Base-by-base conservation (phyloP, 2,329 filamentous ascomycete genomes). In the Exophiala calicioides region DNA sequence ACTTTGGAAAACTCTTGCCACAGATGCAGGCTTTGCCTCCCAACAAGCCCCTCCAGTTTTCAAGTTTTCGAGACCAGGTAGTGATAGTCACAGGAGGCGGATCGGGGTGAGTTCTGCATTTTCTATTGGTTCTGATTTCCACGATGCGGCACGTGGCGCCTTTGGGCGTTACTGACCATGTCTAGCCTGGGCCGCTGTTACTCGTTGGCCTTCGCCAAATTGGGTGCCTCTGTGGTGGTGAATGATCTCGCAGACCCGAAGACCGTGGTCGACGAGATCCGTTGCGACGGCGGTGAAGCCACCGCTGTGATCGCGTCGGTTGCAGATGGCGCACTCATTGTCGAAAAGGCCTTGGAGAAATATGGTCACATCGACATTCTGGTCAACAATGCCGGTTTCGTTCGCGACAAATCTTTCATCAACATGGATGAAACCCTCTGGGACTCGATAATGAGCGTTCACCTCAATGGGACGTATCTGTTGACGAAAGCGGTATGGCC, bases 401-500 rank as follows among this genome's bases (percentile, higher is more conserved):
- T 98, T 42, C 85, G 93, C 36, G 93, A 98, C 77, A 97, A 96
- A 82, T 90, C 93, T 31, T 98, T 98, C 69, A 79, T 79, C 70
- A 97, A 97, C 77, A 96, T 98, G 91, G 88, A 90, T 51, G 93
- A 98, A 66, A 85, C 82, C 64, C 80, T 90, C 62, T 98, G 93
- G 90, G 84, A 96, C 62, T 81, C 88, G 46, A 90, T 98, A 62
- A 72, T 97, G 72, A 87, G 90, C 61, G 90, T 97, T 45, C 93
- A 98, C 70, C 80, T 95, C 34, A 82, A 88, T 59, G 91, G 93
- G 59, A 98, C 93, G 52, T 98, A 95, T 77, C 95, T 95, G 76
- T 82, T 91, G 57, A 91, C 89, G 65, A 96, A 95, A 80, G 93
- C 93, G 52, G 93, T 93, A 15, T 98, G 91, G 90, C 93, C 93